Evolutionary conservation across 2,329 filamentous ascomycete species (phyloP).

Genomic region (Plenodomus tracheiphilus): DNA sequence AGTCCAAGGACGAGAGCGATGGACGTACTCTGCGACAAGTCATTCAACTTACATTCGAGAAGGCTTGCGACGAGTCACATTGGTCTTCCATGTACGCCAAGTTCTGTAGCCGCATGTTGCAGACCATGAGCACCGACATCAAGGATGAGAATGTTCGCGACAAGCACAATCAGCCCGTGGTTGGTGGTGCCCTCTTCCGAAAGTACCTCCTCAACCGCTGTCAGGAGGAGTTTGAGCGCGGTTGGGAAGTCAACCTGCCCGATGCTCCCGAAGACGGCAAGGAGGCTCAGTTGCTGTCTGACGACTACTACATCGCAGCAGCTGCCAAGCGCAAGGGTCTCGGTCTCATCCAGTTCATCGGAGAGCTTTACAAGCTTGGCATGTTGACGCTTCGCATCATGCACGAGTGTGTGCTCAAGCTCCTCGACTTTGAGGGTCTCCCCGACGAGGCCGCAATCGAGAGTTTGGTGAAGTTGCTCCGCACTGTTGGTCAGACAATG

Average conservation of each 20-base stretch:
- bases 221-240: conserved; percentile 97
- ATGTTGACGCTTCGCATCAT: conserved; percentile 99
- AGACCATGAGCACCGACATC: conserved; percentile 81
- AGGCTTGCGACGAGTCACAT: conserved; percentile 96
- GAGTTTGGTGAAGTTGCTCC: conserved; percentile 88
- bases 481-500: conserved; percentile 87
- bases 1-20: conserved; percentile 94
- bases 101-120: conserved; percentile 96
- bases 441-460: conserved; percentile 97
- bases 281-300: conserved; percentile 83
- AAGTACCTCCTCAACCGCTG: conserved; percentile 99
- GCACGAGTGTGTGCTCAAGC: conserved; percentile 97
- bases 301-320: conserved; percentile 93
- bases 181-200: conserved; percentile 91
- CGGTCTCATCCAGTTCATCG: conserved; percentile 98
- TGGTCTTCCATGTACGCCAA: conserved; percentile 99
- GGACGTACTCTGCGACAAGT: conserved; percentile 95
- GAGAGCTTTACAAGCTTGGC: conserved; percentile 96
- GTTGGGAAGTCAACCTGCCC: conserved; percentile 89
- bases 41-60: conserved; percentile 98
- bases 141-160: conserved; percentile 94
- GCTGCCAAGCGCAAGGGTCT: conserved; percentile 96
- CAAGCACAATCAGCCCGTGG: conserved; percentile 84
- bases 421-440: conserved; percentile 90
- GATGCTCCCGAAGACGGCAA: conserved; percentile 77